Evolutionary conservation across 345 rosid species (phyloP).

Genomic region (Firmiana major): DNA sequence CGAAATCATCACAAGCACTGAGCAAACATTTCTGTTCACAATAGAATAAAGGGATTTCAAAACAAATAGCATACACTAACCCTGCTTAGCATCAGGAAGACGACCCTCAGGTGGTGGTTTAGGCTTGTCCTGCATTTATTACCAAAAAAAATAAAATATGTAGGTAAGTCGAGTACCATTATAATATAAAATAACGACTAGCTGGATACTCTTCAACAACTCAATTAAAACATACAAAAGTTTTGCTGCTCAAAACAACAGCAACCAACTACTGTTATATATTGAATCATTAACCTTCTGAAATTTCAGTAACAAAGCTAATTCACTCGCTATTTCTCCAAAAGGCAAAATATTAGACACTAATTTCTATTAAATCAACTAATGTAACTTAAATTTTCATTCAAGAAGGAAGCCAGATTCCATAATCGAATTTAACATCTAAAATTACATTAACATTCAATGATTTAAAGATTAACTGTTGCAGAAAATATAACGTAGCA

Average conservation of each 20-base stretch:
- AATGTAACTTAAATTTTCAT: background rate
- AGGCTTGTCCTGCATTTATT: constrained; percentile 69
- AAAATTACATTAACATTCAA: background rate
- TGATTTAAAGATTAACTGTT: background rate
- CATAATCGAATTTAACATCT: background rate
- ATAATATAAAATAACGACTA: no score
- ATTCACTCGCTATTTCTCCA: background rate
- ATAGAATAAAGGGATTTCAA: background rate
- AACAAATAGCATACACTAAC: constrained; percentile 29
- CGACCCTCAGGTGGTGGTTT: constrained; percentile 95
- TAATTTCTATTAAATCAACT: background rate
- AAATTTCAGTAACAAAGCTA: background rate
- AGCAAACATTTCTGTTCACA: background rate
- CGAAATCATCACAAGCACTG: background rate
- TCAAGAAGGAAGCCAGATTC: background rate
- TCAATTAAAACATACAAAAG: no score
- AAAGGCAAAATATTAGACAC: background rate
- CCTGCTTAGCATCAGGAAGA: constrained; percentile 88
- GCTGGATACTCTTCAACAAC: background rate
- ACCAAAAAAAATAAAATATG: background rate
- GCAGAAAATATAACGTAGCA: background rate
- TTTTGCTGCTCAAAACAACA: background rate
- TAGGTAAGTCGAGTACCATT: background rate
- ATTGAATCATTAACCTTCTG: background rate
- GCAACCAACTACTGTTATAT: background rate